These are phyloP conservation scores for Tulasnella sp. DNA, from an alignment of 768 basidiomycete genomes.

Conservation along the genomic window DNA sequence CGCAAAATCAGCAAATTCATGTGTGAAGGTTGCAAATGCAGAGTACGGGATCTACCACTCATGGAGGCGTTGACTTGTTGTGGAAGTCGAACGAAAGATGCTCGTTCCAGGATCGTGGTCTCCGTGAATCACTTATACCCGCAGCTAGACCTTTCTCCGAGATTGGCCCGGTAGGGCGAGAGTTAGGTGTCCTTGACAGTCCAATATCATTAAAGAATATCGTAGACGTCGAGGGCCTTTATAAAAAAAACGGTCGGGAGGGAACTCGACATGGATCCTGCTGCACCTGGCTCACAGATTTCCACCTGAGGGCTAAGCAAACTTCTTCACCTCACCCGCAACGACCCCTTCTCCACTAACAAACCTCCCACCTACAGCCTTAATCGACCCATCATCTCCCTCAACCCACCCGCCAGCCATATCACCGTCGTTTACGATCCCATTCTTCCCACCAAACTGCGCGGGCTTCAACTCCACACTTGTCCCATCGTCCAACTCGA, in stretches of 20 bases:
- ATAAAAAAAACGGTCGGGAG: background rate
- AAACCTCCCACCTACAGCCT: background rate
- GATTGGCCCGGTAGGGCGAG: background rate
- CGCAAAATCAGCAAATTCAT: background rate
- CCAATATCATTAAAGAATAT: no score
- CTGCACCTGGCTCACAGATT: background rate
- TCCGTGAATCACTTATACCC: no score
- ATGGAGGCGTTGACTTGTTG: no score
- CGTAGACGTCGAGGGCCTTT: background rate
- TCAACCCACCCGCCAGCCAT: slow-evolving; percentile 18
- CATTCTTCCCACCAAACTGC: slow-evolving; percentile 1
- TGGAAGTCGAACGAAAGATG: background rate
- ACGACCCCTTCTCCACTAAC: slow-evolving; percentile 13
- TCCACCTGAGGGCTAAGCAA: background rate
- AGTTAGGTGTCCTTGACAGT: no score
- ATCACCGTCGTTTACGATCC: background rate
- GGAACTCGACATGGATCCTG: background rate
- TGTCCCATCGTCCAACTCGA: slow-evolving; percentile 12
- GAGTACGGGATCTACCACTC: background rate
- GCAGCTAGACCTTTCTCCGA: background rate
- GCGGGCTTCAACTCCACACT: slow-evolving; percentile 8
- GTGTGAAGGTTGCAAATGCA: background rate
- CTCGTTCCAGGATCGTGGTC: background rate
- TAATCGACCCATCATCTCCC: slow-evolving; percentile 10
- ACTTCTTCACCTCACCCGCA: background rate